Conservation (phyloP, 2,329 filamentous ascomycete genomes). For the Zopfia rhizophila region DNA sequence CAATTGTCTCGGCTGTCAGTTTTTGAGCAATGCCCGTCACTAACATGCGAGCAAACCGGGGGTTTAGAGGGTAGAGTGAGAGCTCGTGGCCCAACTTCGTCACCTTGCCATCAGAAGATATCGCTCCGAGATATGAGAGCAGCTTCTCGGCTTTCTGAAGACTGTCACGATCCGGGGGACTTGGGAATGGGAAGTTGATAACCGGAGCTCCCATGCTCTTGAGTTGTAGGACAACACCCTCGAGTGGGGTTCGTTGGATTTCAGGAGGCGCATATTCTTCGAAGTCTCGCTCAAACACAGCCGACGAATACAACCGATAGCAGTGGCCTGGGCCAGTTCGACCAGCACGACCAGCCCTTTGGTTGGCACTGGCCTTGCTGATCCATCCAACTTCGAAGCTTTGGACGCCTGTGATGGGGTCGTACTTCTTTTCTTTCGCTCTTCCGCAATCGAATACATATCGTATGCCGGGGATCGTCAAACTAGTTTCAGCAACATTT, state of each 20-base stretch:
- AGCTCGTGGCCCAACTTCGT: slow-evolving; percentile 84
- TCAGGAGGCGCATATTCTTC: slow-evolving; percentile 87
- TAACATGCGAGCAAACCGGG: slow-evolving; percentile 91
- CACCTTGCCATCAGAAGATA: slow-evolving; percentile 76
- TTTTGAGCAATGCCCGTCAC: slow-evolving; percentile 84
- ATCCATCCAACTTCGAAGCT: slow-evolving; percentile 97
- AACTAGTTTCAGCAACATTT: slow-evolving; percentile 95
- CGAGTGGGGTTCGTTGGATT: slow-evolving; percentile 88
- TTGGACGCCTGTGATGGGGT: slow-evolving; percentile 89
- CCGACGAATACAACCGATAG: slow-evolving; percentile 93
- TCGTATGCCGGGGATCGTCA: slow-evolving; percentile 93
- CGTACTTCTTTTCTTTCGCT: slow-evolving; percentile 90
- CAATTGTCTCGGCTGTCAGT: slow-evolving; percentile 86
- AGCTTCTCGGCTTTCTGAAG: slow-evolving; percentile 87
- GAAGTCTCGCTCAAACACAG: slow-evolving; percentile 92
- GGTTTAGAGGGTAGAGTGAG: slow-evolving; percentile 88
- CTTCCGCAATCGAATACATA: slow-evolving; percentile 97
- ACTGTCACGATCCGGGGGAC: slow-evolving; percentile 80
- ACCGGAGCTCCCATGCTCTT: slow-evolving; percentile 95
- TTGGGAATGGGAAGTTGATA: slow-evolving; percentile 95
- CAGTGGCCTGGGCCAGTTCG: slow-evolving; percentile 96
- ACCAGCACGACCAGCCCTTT: slow-evolving; percentile 91
- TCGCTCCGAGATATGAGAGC: slow-evolving; percentile 84
- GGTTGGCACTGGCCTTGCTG: slow-evolving; percentile 93
- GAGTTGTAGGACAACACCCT: slow-evolving; percentile 87